Base-by-base conservation (phyloP, 2,329 filamentous ascomycete species). In the Xylaria sp. region DNA sequence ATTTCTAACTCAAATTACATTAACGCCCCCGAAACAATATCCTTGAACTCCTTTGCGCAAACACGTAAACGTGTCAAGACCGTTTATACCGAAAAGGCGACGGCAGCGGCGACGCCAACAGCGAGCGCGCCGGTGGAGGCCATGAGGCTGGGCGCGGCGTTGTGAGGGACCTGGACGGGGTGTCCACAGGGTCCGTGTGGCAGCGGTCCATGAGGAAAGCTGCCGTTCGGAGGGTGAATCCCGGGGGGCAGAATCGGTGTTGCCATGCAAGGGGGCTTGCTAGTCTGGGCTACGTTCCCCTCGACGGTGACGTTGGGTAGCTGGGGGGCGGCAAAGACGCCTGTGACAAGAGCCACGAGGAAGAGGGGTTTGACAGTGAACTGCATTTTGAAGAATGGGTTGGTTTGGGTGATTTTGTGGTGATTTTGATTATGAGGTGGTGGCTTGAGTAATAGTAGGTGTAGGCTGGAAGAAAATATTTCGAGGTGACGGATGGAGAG, bases 331-430 rank as follows among this genome's bases (percentile, higher is more conserved):
- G 60, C 46, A 34, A 55, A 44, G 23, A 37, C n/a, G 23, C 37
- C 58, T 20, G 54, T 10, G 52, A 20, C 46, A 28, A 69, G 34
- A 10, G 51, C 57, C 57, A 52, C 13, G 51, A 63, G 10, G 20
- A 58, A 50, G 37, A 32, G 28, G n/a, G 54, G 1, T 23, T 32
- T 25, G 13, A 23, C 15, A n/a, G 65, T 25, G 65, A 63, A 63
- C 58, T 66, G 52, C 67, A 69, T 69, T 34, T 28, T 66, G 52
- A 58, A 18, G 4, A 13, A 28, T n/a, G 39, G 23, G 15, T 4
- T 20, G 39, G 23, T 50, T 13, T 37, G 44, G 23, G 23, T 25
- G 2, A 23, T 18, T 56, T 23, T 37, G 32, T 57, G 23, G 23
- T 25, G 2, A 23, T 18, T 56, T 23, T 37, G 32, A 9, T 3